phyloP scores from a whole-genome alignment of 2,329 filamentous ascomycete genomes.

The Penicillium fuscoglaucum region DNA sequence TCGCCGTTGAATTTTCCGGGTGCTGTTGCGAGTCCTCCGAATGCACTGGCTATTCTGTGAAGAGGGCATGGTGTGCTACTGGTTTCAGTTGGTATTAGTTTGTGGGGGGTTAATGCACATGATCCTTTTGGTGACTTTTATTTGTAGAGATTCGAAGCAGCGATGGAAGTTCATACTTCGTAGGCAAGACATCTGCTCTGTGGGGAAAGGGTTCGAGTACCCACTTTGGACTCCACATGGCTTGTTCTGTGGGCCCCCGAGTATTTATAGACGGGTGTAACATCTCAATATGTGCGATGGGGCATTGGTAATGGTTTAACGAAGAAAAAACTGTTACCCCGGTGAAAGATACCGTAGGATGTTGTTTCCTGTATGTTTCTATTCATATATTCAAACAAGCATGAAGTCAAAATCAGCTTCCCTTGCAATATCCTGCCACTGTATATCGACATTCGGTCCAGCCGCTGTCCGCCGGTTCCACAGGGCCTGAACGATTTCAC shows the following conservation, averaged over 20 bases:
- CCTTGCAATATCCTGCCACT: conserved; percentile 38
- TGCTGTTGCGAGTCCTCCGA: conserved; percentile 36
- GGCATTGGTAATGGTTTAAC: background rate
- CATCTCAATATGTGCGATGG: background rate
- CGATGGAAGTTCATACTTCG: background rate
- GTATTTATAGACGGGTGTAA: background rate
- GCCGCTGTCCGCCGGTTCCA: conserved; percentile 29
- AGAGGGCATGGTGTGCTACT: background rate
- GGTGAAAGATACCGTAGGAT: background rate
- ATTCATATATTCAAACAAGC: conserved; percentile 22
- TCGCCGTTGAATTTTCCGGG: conserved; percentile 47
- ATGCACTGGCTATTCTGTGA: conserved; percentile 29
- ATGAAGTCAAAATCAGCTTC: conserved; percentile 39
- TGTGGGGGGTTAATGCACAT: background rate
- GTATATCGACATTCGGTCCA: conserved; percentile 21
- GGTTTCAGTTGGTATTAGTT: accelerated
- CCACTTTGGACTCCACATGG: conserved; percentile 1
- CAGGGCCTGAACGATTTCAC: conserved; percentile 34
- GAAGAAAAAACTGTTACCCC: background rate
- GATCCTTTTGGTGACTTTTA: background rate
- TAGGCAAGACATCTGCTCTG: background rate
- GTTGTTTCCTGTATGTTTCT: background rate
- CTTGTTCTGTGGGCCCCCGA: background rate
- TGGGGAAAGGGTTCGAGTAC: background rate
- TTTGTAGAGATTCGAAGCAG: background rate